Evolutionary conservation across 192 early-diverging fungal genomes (phyloP).

Genomic region (Umbelopsis sp.): DNA sequence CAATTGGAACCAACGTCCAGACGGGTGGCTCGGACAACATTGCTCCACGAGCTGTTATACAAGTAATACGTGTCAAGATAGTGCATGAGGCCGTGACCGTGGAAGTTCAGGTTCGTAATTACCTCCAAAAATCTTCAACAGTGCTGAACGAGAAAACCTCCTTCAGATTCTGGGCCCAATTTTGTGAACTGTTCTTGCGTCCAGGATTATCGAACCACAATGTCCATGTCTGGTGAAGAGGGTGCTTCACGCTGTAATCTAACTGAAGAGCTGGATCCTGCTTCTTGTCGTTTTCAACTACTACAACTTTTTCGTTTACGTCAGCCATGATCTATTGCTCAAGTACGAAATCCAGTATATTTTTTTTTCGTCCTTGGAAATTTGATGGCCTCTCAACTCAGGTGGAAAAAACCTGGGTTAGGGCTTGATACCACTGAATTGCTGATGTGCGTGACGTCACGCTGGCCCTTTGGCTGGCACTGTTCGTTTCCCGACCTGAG

Average conservation of each 20-base stretch:
- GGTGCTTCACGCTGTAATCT: conserved; percentile 86
- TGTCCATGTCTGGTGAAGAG: conserved; percentile 89
- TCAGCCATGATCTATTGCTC: conserved; percentile 15
- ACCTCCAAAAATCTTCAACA: conserved; percentile 99
- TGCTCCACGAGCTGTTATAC: conserved; percentile 73
- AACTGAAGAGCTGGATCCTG: conserved; percentile 5
- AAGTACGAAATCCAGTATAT: neutral
- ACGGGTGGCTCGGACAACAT: conserved; percentile 74
- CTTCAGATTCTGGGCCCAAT: conserved; percentile 89
- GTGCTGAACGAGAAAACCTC: conserved; percentile 87
- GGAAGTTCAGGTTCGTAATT: neutral
- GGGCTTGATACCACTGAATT: neutral
- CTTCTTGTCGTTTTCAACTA: conserved; percentile 3
- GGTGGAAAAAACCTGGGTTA: neutral
- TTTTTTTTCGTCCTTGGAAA: neutral
- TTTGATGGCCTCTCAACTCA: neutral
- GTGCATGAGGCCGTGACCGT: too few species aligned
- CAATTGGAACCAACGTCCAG: conserved; percentile 85
- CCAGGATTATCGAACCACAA: conserved; percentile 94
- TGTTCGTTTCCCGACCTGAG: neutral
- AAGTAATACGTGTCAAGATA: neutral
- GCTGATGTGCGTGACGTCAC: neutral
- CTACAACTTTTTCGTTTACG: conserved; percentile 14
- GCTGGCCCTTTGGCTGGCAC: neutral
- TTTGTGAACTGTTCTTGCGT: conserved; percentile 73